phyloP scores from a whole-genome alignment of 2,329 filamentous ascomycete species.

The Piedraia hortae region DNA sequence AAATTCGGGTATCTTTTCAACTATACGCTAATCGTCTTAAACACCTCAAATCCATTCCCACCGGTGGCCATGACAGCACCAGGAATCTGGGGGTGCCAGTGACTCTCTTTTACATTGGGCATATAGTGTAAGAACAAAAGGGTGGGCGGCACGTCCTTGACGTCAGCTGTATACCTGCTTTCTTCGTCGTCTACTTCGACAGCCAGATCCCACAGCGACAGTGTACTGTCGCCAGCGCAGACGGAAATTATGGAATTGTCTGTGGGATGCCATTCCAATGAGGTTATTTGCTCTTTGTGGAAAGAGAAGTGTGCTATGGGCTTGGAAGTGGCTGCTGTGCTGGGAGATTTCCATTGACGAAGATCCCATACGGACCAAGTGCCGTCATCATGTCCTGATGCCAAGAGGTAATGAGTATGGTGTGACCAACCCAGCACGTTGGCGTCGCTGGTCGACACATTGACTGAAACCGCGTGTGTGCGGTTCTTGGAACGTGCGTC shows the following conservation, averaged over 20 bases:
- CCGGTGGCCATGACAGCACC: conserved; percentile 76
- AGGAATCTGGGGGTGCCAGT: conserved; percentile 94
- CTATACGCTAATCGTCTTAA: conserved; percentile 14
- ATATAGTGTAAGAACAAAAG: conserved; percentile 92
- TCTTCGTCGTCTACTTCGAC: conserved; percentile 95
- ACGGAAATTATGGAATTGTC: conserved; percentile 91
- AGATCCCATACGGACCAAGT: conserved; percentile 92
- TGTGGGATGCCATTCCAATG: conserved; percentile 87
- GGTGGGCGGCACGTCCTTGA: conserved; percentile 78
- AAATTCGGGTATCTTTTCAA: too few relatives aligned
- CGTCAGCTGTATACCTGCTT: conserved; percentile 63
- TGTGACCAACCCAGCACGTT: conserved; percentile 93
- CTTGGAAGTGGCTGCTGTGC: conserved; percentile 27
- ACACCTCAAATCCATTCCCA: conserved; percentile 43
- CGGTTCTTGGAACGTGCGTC: conserved; percentile 76
- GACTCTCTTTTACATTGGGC: conserved; percentile 77
- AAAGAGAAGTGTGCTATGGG: conserved; percentile 86
- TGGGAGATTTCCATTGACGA: conserved; percentile 54
- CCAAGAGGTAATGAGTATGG: conserved; percentile 67
- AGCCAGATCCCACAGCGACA: conserved; percentile 88
- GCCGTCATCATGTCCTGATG: conserved; percentile 78
- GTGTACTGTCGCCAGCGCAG: conserved; percentile 72
- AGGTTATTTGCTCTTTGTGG: conserved; percentile 90
- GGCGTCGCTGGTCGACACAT: conserved; percentile 61
- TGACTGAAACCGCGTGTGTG: conserved; percentile 62